phyloP scores from a whole-genome alignment of 2,329 filamentous ascomycete species.

The Fusarium dimerum region DNA sequence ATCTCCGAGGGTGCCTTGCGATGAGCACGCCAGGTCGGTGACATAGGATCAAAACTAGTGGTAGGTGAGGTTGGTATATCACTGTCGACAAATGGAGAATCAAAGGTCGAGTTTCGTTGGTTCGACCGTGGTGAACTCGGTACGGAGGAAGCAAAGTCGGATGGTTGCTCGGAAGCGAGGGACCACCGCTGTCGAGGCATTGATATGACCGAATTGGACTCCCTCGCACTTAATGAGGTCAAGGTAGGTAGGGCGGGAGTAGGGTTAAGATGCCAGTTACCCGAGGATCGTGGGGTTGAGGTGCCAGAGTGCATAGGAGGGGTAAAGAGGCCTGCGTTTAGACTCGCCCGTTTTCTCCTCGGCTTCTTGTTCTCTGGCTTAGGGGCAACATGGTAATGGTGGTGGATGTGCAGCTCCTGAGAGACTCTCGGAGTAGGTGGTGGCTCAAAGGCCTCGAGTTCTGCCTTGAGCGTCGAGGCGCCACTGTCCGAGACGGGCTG shows the following conservation, averaged over 20 bases:
- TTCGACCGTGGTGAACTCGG: constrained; percentile 81
- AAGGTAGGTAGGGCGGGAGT: constrained; percentile 42
- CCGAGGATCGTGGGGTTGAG: constrained; percentile 42
- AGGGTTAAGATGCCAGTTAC: constrained; percentile 39
- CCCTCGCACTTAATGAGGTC: constrained; percentile 43
- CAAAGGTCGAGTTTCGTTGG: constrained; percentile 75
- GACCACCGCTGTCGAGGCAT: constrained; percentile 61
- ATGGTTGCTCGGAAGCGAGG: constrained; percentile 52
- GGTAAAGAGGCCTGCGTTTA: constrained; percentile 63
- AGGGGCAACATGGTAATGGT: constrained; percentile 80
- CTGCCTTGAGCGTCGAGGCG: constrained; percentile 65
- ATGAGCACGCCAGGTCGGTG: constrained; percentile 57
- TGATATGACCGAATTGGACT: constrained; percentile 53
- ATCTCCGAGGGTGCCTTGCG: constrained; percentile 58
- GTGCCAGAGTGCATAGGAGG: constrained; percentile 46
- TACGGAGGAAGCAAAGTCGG: constrained; percentile 71
- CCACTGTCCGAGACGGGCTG: constrained; percentile 60
- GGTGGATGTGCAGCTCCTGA: constrained; percentile 87
- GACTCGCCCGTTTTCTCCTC: constrained; percentile 71
- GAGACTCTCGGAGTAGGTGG: constrained; percentile 41
- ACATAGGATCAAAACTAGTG: constrained; percentile 70
- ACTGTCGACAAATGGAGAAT: constrained; percentile 59
- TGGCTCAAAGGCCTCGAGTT: constrained; percentile 59
- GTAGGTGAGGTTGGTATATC: constrained; percentile 81
- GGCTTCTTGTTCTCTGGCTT: constrained; percentile 63